Evolutionary conservation across 2,329 filamentous ascomycete genomes (phyloP).

Genomic region (Akanthomyces uredinophilus): DNA sequence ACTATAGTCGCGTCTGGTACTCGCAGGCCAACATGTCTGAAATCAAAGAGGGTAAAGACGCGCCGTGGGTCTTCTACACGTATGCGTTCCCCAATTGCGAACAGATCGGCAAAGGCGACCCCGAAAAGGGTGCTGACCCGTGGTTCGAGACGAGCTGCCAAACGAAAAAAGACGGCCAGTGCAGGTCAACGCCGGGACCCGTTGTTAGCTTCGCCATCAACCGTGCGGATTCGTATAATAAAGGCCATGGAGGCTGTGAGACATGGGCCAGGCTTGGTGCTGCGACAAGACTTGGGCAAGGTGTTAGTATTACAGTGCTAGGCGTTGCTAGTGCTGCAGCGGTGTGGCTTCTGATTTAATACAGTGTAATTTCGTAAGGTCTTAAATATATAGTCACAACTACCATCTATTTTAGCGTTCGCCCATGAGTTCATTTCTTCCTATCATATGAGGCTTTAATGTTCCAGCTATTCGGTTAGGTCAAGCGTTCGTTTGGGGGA

Average conservation of each 20-base stretch:
- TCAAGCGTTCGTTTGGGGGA: too few species aligned
- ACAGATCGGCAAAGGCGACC: background rate
- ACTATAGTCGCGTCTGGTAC: constrained; percentile 18
- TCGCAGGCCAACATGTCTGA: constrained; percentile 3
- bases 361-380: too few species aligned
- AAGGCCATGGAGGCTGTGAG: background rate
- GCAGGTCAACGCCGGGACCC: constrained; percentile 1
- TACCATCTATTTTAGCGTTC: too few species aligned
- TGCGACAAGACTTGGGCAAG: background rate
- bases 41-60: constrained; percentile 13
- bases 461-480: too few species aligned
- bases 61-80: constrained; percentile 16
- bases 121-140: background rate
- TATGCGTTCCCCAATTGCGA: constrained; percentile 17
- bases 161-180: constrained; percentile 14
- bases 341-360: background rate
- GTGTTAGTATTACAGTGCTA: background rate
- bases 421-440: too few species aligned
- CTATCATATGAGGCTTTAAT: too few species aligned
- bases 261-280: constrained; percentile 2
- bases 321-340: background rate
- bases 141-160: constrained; percentile 15
- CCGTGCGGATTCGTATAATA: background rate
- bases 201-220: constrained; percentile 11
- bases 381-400: too few species aligned